Conservation (phyloP, 768 basidiomycete genomes). For the Pluteus cervinus region DNA sequence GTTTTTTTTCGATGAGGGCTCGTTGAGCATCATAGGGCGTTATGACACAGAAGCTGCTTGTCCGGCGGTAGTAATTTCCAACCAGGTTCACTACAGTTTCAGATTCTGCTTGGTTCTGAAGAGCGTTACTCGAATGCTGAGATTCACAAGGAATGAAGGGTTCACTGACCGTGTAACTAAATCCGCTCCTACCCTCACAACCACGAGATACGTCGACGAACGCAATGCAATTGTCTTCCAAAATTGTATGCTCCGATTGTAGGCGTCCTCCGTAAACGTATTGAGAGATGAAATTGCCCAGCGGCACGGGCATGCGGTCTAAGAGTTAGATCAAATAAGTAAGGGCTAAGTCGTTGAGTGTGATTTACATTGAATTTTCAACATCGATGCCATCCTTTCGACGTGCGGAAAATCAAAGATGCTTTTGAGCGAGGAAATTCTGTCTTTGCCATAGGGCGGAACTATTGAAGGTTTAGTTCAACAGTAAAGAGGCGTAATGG, state of each 20-base stretch:
- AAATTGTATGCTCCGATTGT: conserved; percentile 29
- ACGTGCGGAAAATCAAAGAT: conserved; percentile 43
- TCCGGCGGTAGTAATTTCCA: conserved; percentile 28
- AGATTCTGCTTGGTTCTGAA: conserved; percentile 40
- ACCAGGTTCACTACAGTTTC: conserved; percentile 35
- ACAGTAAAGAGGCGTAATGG: neutral
- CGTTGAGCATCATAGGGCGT: conserved; percentile 53
- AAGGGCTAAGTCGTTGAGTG: neutral
- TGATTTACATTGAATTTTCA: conserved; percentile 42
- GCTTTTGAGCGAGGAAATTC: conserved; percentile 30
- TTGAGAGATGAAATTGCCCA: conserved; percentile 45
- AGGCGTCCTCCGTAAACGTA: conserved; percentile 35
- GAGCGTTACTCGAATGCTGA: neutral
- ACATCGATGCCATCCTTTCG: conserved; percentile 23
- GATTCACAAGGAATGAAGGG: neutral
- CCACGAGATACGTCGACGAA: conserved; percentile 39
- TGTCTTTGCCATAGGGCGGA: conserved; percentile 43
- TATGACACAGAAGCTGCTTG: conserved; percentile 40
- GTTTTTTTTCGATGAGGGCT: conserved; percentile 28
- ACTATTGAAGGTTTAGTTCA: conserved; percentile 23
- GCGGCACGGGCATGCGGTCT: conserved; percentile 47
- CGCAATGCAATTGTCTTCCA: conserved; percentile 26
- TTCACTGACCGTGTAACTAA: conserved; percentile 37
- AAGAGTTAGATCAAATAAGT: neutral
- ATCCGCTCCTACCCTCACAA: conserved; percentile 27